These are phyloP conservation scores for Rhododendron vialii DNA, from an alignment of 148 eudicot species.

Conservation along the genomic window DNA sequence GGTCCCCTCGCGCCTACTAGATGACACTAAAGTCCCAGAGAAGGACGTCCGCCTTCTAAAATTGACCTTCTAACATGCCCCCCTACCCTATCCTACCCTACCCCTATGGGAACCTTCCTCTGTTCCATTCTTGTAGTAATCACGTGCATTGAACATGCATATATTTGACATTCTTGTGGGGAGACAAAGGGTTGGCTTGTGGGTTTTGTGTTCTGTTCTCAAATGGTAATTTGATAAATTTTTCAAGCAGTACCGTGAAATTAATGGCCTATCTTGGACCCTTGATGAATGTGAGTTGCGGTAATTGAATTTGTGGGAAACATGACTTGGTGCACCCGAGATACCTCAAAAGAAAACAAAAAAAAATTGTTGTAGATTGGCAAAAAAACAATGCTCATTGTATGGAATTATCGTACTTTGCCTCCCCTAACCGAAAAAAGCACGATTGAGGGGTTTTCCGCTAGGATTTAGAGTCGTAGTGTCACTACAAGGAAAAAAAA, in stretches of 20 bases:
- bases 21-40: background rate
- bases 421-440: no score
- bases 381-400: no score
- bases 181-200: background rate
- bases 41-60: background rate
- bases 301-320: background rate
- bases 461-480: background rate
- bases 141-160: background rate
- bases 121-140: background rate
- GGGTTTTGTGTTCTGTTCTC: background rate
- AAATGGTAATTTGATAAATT: background rate
- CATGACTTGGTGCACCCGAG: background rate
- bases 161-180: background rate
- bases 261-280: background rate
- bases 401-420: no score
- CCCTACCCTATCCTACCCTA: background rate
- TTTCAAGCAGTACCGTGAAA: background rate
- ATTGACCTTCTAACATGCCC: background rate
- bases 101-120: background rate
- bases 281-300: background rate
- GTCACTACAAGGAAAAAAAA: no score
- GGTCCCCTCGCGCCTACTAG: background rate
- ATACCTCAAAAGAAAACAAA: background rate
- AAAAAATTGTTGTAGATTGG: background rate
- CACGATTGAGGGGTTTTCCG: background rate